phyloP scores from a whole-genome alignment of 306 rosid species.

The Bauhinia variegata region DNA sequence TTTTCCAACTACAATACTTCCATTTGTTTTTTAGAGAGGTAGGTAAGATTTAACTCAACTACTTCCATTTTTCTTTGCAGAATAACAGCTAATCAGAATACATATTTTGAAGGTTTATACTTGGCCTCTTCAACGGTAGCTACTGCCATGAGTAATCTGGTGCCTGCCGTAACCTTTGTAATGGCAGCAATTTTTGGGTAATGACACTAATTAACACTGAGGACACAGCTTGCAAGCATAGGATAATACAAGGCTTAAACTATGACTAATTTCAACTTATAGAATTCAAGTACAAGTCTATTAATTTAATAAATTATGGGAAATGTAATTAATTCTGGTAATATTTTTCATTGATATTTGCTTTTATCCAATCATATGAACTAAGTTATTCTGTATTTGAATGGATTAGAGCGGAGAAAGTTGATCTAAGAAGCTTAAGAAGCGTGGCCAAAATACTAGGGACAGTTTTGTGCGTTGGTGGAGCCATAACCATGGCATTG shows the following conservation, averaged over 20 bases:
- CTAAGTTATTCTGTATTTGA: not conserved
- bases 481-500: constrained; percentile 70
- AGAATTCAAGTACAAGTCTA: not conserved
- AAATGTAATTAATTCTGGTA: not conserved
- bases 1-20: too few species aligned
- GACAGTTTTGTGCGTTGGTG: constrained; percentile 62
- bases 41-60: not conserved
- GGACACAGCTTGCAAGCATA: not conserved
- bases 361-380: not conserved
- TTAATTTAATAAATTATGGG: not conserved
- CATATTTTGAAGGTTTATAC: constrained; percentile 65
- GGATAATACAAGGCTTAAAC: too few species aligned
- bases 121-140: constrained; percentile 67
- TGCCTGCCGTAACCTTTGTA: constrained; percentile 68
- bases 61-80: constrained; percentile 36
- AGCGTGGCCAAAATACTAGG: constrained; percentile 65
- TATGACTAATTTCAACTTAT: not conserved
- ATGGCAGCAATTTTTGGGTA: constrained; percentile 67
- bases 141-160: constrained; percentile 66
- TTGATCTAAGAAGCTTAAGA: constrained; percentile 50
- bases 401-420: constrained; percentile 58
- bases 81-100: constrained; percentile 66
- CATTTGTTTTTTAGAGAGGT: too few species aligned
- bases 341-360: not conserved
- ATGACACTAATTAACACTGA: not conserved